phyloP scores from a whole-genome alignment of 495 filamentous ascomycete species.

The Chlorociboria aeruginascens region DNA sequence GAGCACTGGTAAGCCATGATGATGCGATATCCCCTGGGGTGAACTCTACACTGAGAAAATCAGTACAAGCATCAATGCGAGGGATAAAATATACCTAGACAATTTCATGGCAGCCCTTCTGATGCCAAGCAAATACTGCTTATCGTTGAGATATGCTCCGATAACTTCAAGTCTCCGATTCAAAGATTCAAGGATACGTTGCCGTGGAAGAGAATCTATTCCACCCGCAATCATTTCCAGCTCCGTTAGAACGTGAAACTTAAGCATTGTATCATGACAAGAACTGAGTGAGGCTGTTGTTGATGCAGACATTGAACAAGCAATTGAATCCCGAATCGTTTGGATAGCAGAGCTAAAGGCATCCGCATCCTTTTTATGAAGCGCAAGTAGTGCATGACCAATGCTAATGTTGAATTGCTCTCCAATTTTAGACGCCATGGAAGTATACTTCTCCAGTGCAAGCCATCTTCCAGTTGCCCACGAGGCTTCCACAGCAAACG shows the following conservation, averaged over 20 bases:
- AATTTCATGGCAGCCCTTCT: constrained; percentile 72
- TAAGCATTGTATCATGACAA: constrained; percentile 70
- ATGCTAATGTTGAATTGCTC: constrained; percentile 76
- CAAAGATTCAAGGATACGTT: constrained; percentile 44
- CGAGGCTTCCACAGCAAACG: constrained; percentile 78
- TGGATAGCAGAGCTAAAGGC: constrained; percentile 48
- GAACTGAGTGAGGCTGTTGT: constrained; percentile 66
- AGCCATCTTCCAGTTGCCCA: constrained; percentile 82
- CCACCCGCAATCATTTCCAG: constrained; percentile 61
- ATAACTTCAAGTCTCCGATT: constrained; percentile 69
- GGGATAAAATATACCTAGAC: constrained; percentile 18
- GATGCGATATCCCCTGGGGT: constrained; percentile 61
- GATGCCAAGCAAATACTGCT: constrained; percentile 87
- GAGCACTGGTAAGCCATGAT: constrained; percentile 76
- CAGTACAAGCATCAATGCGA: not conserved
- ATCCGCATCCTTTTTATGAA: constrained; percentile 40
- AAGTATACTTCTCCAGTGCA: constrained; percentile 58
- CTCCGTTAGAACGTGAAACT: constrained; percentile 77
- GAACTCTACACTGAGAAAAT: constrained; percentile 28
- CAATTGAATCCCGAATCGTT: constrained; percentile 55
- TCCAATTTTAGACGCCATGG: constrained; percentile 35
- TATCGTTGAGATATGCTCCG: constrained; percentile 77
- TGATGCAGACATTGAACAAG: constrained; percentile 58
- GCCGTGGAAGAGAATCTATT: constrained; percentile 22
- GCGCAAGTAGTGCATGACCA: constrained; percentile 55